Conservation (phyloP, 2,329 filamentous ascomycete species). For the Lachnellula occidentalis region DNA sequence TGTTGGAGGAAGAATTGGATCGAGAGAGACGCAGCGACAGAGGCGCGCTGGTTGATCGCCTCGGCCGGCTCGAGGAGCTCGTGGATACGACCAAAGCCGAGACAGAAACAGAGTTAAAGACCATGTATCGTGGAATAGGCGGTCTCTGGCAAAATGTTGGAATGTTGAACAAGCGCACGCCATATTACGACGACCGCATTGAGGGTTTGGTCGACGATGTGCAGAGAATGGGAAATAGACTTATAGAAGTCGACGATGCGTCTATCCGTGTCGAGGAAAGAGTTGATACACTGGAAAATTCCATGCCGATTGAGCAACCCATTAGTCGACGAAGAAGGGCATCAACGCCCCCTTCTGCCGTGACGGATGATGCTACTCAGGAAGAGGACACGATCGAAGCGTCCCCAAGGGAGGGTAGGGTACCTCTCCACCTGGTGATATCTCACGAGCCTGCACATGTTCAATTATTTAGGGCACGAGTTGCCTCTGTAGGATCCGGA, state of each 20-base stretch:
- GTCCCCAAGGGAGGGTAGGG: slow-evolving; percentile 3
- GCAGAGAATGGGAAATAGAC: slow-evolving; percentile 25
- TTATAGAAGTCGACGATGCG: slow-evolving; percentile 31
- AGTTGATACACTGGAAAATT: slow-evolving; percentile 24
- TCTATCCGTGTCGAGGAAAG: slow-evolving; percentile 32
- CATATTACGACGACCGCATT: slow-evolving; percentile 48
- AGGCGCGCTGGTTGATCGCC: slow-evolving; percentile 22
- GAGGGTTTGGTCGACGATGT: slow-evolving; percentile 42
- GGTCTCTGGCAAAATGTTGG: slow-evolving; percentile 47
- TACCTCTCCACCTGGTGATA: slow-evolving; percentile 7
- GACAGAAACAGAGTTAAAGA: slow-evolving; percentile 46
- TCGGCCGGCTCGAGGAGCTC: slow-evolving; percentile 45
- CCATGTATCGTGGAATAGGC: slow-evolving; percentile 49
- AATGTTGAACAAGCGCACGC: slow-evolving; percentile 45
- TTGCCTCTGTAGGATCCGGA: slow-evolving; percentile 22
- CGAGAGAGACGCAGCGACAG: slow-evolving; percentile 29
- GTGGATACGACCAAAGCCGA: slow-evolving; percentile 49
- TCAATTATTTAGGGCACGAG: slow-evolving; percentile 19
- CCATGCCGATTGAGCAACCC: slow-evolving; percentile 2
- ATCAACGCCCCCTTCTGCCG: slow-evolving; percentile 25
- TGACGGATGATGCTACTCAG: slow-evolving; percentile 4
- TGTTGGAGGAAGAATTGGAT: slow-evolving; percentile 41
- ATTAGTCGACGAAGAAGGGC: slow-evolving; percentile 23
- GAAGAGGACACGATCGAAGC: slow-evolving; percentile 6
- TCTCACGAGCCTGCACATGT: slow-evolving; percentile 17